Conservation (phyloP, 164 flowering plant genomes). For the Vitis cinerea region DNA sequence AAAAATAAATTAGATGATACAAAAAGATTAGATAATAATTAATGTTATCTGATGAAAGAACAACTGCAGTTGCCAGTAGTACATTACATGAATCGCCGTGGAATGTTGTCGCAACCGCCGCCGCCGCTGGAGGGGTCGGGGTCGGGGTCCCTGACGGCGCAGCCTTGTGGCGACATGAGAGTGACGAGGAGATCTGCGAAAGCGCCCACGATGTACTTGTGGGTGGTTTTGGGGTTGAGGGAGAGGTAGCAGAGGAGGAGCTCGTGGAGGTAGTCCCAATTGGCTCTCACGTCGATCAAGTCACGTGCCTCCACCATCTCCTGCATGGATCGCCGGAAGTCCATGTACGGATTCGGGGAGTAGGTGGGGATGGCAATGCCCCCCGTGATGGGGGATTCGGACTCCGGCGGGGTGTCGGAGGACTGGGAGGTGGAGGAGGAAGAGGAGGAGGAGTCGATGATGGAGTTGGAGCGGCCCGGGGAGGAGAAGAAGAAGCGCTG, state of each 20-base stretch:
- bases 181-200: slow-evolving; percentile 55
- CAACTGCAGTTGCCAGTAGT: too few species aligned
- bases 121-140: background rate
- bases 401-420: background rate
- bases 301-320: slow-evolving; percentile 86
- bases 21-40: background rate
- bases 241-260: slow-evolving; percentile 53
- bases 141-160: too few species aligned
- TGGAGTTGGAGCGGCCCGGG: slow-evolving; percentile 71
- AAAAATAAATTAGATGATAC: background rate
- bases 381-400: slow-evolving; percentile 17
- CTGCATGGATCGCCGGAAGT: slow-evolving; percentile 87
- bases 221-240: slow-evolving; percentile 51
- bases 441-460: slow-evolving; percentile 36
- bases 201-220: slow-evolving; percentile 56
- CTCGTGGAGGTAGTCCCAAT: slow-evolving; percentile 61
- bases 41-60: too few species aligned
- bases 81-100: background rate
- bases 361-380: slow-evolving; percentile 47
- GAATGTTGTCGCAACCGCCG: background rate
- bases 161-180: slow-evolving; percentile 28
- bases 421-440: slow-evolving; percentile 5
- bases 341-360: slow-evolving; percentile 68
- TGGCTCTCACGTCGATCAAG: slow-evolving; percentile 26
- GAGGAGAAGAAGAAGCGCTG: slow-evolving; percentile 70